A percentile compares a stretch with the other conserved stretches of the same genome.
These are phyloP conservation scores for Oryza officinalis DNA, from an alignment of 176 grass and related monocot genomes.

Conservation along the genomic window DNA sequence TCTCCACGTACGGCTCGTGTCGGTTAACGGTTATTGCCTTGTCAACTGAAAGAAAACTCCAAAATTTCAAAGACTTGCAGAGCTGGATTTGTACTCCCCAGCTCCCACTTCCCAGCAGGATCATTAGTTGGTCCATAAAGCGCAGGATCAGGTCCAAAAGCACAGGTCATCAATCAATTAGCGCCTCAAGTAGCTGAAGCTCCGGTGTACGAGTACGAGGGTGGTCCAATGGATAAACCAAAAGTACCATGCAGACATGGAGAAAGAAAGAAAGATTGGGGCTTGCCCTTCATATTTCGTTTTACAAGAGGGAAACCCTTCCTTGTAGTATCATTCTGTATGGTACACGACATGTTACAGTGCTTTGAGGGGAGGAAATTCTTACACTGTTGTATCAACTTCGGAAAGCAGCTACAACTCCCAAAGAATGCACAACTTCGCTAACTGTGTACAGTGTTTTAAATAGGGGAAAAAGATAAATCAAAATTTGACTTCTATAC, in stretches of 20 bases:
- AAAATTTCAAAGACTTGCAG: neutral
- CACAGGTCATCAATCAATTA: neutral
- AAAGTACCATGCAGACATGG: neutral
- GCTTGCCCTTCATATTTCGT: conserved; percentile 16
- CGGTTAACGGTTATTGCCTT: neutral
- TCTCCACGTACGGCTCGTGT: neutral
- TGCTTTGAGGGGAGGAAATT: neutral
- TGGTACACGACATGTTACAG: conserved; percentile 22
- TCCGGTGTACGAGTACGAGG: neutral
- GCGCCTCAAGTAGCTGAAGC: neutral
- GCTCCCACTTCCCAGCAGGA: neutral
- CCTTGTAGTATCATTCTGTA: neutral
- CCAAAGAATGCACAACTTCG: neutral
- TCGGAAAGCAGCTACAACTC: conserved; percentile 10
- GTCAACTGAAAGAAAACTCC: neutral
- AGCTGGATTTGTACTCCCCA: neutral
- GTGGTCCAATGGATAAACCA: neutral
- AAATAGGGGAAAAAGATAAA: neutral
- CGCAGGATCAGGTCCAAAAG: neutral
- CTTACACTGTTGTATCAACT: conserved; percentile 5
- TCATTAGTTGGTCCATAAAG: neutral
- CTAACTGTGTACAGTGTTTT: conserved; percentile 33
- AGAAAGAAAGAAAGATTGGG: neutral
- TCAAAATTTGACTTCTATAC: conserved; percentile 12
- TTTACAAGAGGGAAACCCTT: conserved; percentile 11